A percentile compares a stretch with the other conserved stretches of the same genome.
Conservation (phyloP, 345 rosid species). For the Citrus cavaleriei region DNA sequence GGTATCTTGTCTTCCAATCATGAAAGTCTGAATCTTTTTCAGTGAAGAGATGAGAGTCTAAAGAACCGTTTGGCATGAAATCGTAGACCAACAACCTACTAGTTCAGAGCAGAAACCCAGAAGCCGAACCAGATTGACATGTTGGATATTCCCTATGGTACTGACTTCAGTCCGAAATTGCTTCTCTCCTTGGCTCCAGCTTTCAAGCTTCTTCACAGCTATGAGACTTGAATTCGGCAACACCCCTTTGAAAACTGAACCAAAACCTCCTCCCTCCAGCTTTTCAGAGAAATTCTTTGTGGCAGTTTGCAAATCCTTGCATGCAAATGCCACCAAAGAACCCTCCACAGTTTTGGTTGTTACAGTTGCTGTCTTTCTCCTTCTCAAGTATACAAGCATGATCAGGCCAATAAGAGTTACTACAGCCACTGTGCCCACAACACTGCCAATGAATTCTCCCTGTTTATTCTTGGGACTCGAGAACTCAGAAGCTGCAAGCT, state of each 20-base stretch:
- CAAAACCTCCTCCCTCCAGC: slow-evolving; percentile 84
- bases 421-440: slow-evolving; percentile 28
- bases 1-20: slow-evolving; percentile 63
- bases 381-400: slow-evolving; percentile 19
- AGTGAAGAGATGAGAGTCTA: slow-evolving; percentile 55
- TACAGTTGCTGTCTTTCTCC: slow-evolving; percentile 25
- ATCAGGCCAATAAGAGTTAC: slow-evolving; percentile 27
- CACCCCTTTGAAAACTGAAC: slow-evolving; percentile 78
- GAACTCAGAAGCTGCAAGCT: slow-evolving; percentile 71
- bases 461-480: slow-evolving; percentile 29
- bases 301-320: slow-evolving; percentile 59
- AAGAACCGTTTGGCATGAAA: slow-evolving; percentile 75
- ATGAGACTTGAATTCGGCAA: slow-evolving; percentile 58
- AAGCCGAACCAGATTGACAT: slow-evolving; percentile 72
- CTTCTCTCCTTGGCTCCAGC: slow-evolving; percentile 82
- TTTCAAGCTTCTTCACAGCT: slow-evolving; percentile 82
- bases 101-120: slow-evolving; percentile 79
- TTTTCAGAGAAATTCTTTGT: slow-evolving; percentile 75
- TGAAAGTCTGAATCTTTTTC: slow-evolving; percentile 23
- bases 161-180: slow-evolving; percentile 79
- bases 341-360: slow-evolving; percentile 47
- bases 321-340: slow-evolving; percentile 61
- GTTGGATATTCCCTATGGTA: slow-evolving; percentile 77
- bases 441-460: slow-evolving; percentile 34
- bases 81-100: slow-evolving; percentile 66